These are phyloP conservation scores for Apiospora aurea DNA, from an alignment of 2,329 filamentous ascomycete species.

Conservation along the genomic window DNA sequence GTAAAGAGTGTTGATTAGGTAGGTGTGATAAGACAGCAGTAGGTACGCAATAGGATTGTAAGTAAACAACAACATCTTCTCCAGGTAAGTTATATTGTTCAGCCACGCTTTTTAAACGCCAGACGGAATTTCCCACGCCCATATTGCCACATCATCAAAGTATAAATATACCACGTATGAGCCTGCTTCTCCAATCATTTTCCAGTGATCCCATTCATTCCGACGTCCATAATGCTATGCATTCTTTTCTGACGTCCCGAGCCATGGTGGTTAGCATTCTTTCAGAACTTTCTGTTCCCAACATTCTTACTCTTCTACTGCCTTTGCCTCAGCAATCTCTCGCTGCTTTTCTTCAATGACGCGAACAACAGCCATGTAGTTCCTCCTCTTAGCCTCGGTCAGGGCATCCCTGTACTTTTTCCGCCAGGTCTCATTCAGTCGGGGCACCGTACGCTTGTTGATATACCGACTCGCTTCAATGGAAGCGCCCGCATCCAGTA, in stretches of 20 bases:
- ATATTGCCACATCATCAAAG: background rate
- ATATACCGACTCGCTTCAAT: background rate
- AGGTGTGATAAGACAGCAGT: too few species aligned
- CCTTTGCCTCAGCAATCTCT: slow-evolving; percentile 24
- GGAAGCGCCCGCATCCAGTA: slow-evolving; percentile 9
- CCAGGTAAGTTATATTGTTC: background rate
- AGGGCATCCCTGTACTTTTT: background rate
- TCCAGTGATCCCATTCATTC: background rate
- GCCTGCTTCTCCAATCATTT: background rate
- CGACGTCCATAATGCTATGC: background rate
- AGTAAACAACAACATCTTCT: background rate
- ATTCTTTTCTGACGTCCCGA: background rate
- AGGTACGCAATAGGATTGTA: background rate
- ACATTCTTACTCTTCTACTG: background rate
- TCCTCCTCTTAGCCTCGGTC: background rate
- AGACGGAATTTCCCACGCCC: background rate
- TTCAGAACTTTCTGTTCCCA: background rate
- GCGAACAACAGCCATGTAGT: background rate
- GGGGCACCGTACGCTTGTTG: background rate
- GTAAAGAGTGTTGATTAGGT: background rate
- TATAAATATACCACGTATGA: background rate
- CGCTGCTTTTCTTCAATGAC: slow-evolving; percentile 27
- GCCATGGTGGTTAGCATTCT: background rate
- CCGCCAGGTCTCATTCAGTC: background rate
- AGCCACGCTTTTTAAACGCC: background rate